Percentiles rank a stretch among this genome's conserved stretches.
phyloP scores from a whole-genome alignment of 495 filamentous ascomycete genomes.

The Aspergillus sclerotiicarbonarius region DNA sequence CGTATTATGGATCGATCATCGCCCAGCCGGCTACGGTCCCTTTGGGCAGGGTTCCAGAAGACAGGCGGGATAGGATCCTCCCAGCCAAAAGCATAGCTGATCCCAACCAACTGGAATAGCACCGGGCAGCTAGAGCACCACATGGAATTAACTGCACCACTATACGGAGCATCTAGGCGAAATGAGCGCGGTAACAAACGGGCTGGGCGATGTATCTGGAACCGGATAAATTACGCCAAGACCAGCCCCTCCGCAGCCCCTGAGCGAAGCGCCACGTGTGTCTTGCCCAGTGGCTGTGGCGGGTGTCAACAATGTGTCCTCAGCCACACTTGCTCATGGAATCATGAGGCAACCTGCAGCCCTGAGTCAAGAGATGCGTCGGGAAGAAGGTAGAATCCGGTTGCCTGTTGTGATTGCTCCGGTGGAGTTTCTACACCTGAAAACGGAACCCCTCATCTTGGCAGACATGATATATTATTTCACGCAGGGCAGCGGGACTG shows the following conservation, averaged over 20 bases:
- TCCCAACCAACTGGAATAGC: no score
- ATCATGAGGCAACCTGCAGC: background rate
- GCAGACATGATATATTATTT: background rate
- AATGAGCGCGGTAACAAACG: no score
- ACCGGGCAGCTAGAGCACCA: no score
- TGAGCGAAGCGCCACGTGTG: slow-evolving; percentile 21
- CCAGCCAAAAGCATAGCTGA: no score
- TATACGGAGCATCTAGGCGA: background rate
- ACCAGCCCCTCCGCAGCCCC: background rate
- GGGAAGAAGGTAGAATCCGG: no score
- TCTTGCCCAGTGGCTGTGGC: slow-evolving; percentile 20
- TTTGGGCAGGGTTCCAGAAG: no score
- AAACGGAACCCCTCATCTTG: background rate
- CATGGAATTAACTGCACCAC: no score
- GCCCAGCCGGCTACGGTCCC: no score
- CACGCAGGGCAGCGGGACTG: background rate
- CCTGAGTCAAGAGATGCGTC: no score
- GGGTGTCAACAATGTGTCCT: background rate
- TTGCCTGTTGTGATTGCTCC: no score
- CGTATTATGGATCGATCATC: background rate
- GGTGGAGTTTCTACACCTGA: no score
- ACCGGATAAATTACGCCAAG: background rate
- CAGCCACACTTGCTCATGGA: slow-evolving; percentile 1
- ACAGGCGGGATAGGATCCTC: no score
- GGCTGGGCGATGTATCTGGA: background rate